Evolutionary conservation across 192 early-diverging fungal species (phyloP).

Genomic region (Lobosporangium transversale): DNA sequence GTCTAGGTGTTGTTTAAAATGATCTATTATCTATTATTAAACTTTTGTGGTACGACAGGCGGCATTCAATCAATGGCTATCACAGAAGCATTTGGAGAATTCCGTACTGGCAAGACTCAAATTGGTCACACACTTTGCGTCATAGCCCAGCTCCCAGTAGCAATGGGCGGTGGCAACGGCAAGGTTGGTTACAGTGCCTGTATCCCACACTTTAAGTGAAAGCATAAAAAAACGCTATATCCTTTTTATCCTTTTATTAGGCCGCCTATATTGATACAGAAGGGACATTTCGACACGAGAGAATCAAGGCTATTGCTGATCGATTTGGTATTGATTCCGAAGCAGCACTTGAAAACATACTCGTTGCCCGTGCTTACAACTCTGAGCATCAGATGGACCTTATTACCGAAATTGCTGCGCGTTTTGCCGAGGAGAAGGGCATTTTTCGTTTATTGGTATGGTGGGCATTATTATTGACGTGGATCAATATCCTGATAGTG

Average conservation of each 20-base stretch:
- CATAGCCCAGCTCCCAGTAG: conserved; percentile 72
- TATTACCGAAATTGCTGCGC: conserved; percentile 74
- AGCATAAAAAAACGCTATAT: neutral
- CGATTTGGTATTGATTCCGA: conserved; percentile 73
- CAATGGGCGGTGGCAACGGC: conserved; percentile 80
- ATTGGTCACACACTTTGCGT: conserved; percentile 84
- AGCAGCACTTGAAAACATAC: conserved; percentile 78
- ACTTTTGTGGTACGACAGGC: conserved; percentile 39
- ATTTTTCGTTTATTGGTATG: conserved; percentile 65
- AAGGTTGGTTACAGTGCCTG: conserved; percentile 56
- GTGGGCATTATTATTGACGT: neutral
- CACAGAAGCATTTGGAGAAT: conserved; percentile 90
- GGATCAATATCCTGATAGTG: neutral
- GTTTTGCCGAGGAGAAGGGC: conserved; percentile 76
- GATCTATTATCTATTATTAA: neutral
- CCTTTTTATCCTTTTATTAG: neutral
- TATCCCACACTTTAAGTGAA: neutral
- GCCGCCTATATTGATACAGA: conserved; percentile 66
- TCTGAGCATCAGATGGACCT: conserved; percentile 88
- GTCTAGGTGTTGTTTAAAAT: neutral
- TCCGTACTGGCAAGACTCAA: conserved; percentile 89
- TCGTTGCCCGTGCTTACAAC: conserved; percentile 83
- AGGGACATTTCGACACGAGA: conserved; percentile 86
- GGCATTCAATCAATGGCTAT: conserved; percentile 85
- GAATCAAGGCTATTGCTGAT: conserved; percentile 78